These are phyloP conservation scores for Ilex asprella DNA, from an alignment of 257 asterid species.

Conservation along the genomic window DNA sequence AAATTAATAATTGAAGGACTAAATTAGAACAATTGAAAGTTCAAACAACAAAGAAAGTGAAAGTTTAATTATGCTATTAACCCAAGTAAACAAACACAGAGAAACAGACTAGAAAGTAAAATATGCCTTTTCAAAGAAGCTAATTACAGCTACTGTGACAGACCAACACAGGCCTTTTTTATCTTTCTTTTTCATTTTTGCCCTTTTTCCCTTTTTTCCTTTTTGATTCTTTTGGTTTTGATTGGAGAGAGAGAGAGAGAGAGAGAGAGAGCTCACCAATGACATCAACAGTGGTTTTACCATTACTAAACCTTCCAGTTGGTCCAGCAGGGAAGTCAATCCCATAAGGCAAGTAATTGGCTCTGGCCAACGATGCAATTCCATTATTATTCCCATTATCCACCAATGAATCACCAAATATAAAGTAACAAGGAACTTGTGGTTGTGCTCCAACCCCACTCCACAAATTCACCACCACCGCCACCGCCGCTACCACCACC, in stretches of 20 bases:
- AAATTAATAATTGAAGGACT: too few relatives aligned
- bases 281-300: slow-evolving; percentile 65
- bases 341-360: slow-evolving; percentile 74
- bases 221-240: too few relatives aligned
- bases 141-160: background rate
- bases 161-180: background rate
- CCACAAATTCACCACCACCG: slow-evolving; percentile 11
- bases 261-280: slow-evolving; percentile 27
- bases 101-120: background rate
- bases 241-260: background rate
- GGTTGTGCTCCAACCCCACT: slow-evolving; percentile 36
- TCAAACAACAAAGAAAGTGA: too few relatives aligned
- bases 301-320: slow-evolving; percentile 65
- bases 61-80: too few relatives aligned
- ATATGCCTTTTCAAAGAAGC: background rate
- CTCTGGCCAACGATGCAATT: slow-evolving; percentile 56
- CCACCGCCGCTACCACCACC: background rate
- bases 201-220: too few relatives aligned
- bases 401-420: slow-evolving; percentile 69
- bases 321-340: slow-evolving; percentile 54
- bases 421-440: slow-evolving; percentile 65
- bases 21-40: too few relatives aligned
- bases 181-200: too few relatives aligned
- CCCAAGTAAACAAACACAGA: background rate
- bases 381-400: slow-evolving; percentile 68